phyloP scores from a whole-genome alignment of 2,329 filamentous ascomycete species.

The Pezicula carpinea region DNA sequence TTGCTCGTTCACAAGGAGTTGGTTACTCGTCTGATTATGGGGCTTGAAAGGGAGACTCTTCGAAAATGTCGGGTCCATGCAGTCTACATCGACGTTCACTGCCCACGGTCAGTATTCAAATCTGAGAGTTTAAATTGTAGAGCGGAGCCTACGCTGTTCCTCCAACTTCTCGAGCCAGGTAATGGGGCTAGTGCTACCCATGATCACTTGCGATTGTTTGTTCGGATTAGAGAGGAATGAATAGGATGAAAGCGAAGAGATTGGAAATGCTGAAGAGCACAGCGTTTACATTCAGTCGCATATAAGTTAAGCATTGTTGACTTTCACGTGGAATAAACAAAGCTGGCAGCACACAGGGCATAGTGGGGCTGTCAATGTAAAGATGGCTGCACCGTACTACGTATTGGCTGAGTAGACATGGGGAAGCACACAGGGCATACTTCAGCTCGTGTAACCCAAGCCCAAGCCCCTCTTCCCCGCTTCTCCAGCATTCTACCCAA shows the following conservation, averaged over 20 bases:
- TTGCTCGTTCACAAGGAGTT: conserved; percentile 43
- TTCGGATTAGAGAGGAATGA: not conserved
- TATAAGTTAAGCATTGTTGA: not conserved
- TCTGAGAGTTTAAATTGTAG: too few relatives aligned
- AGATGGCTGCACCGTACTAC: too few relatives aligned
- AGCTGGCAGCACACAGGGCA: conserved; percentile 4
- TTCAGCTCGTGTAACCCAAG: too few relatives aligned
- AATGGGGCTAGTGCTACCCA: conserved; percentile 27
- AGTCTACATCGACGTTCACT: conserved; percentile 49
- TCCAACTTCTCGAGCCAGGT: conserved; percentile 41
- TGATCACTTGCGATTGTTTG: conserved; percentile 18
- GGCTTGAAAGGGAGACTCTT: conserved; percentile 39
- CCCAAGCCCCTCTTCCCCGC: too few relatives aligned
- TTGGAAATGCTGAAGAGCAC: not conserved
- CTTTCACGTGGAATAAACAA: not conserved
- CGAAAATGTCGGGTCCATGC: conserved; percentile 46
- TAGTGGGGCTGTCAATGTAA: conserved; percentile 4
- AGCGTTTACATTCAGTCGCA: not conserved
- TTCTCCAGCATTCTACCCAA: too few relatives aligned
- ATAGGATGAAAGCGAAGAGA: not conserved
- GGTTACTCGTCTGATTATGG: conserved; percentile 47
- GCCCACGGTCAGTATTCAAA: not conserved
- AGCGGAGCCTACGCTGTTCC: conserved; percentile 31
- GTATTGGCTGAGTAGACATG: too few relatives aligned
- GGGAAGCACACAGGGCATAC: not conserved